Percentiles rank a stretch among this genome's conserved stretches.
These are phyloP conservation scores for Colletotrichum zoysiae DNA, from an alignment of 2,329 filamentous ascomycete species.

Conservation along the genomic window DNA sequence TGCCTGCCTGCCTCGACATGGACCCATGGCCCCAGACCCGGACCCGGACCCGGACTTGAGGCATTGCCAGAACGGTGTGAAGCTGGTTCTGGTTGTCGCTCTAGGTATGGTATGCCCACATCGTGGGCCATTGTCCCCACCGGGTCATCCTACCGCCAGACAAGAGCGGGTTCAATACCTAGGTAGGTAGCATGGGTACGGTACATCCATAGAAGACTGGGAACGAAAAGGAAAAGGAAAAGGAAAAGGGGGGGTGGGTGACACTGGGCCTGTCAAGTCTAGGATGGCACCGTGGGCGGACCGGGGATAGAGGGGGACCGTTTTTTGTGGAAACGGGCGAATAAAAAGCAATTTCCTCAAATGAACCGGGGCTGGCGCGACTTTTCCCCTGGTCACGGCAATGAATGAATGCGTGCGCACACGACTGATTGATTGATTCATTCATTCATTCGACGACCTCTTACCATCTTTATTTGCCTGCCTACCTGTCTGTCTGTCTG, in stretches of 20 bases:
- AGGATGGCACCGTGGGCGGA: constrained; percentile 25
- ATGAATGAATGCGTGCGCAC: neutral
- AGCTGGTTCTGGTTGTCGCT: neutral
- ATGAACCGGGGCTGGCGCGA: constrained; percentile 41
- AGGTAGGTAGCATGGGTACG: too few species aligned
- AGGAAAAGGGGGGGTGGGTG: constrained; percentile 10
- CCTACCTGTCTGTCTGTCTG: too few species aligned
- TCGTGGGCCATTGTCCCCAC: constrained; percentile 15
- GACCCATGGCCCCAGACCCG: constrained; percentile 16
- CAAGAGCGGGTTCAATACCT: constrained; percentile 31
- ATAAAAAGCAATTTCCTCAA: constrained; percentile 44
- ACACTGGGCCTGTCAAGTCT: constrained; percentile 36
- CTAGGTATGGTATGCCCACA: neutral
- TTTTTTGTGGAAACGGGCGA: constrained; percentile 39
- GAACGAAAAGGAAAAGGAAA: neutral
- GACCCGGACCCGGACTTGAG: constrained; percentile 14
- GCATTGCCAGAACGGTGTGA: constrained; percentile 14
- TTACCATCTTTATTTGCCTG: neutral
- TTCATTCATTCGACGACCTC: neutral
- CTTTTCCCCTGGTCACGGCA: constrained; percentile 31
- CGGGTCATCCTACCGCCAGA: constrained; percentile 9
- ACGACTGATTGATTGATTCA: constrained; percentile 1
- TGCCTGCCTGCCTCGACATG: constrained; percentile 22
- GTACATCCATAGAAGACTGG: too few species aligned
- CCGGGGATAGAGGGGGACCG: constrained; percentile 10